Evolutionary conservation across 768 basidiomycete species (phyloP), one percentile per base, ranked within the genome.

Genomic region (Suillus americanus): DNA sequence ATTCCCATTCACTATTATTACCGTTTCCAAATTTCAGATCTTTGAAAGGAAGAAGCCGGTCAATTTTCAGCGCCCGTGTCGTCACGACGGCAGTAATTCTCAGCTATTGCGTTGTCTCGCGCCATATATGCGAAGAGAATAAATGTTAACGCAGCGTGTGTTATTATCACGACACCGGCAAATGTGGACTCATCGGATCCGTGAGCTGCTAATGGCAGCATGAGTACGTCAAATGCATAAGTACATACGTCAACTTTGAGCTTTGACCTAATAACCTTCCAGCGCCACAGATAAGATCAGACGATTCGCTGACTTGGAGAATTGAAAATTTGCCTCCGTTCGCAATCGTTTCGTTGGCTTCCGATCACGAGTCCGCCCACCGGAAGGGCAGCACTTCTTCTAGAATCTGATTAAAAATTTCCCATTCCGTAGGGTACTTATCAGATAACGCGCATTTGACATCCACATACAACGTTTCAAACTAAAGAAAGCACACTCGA

Each of bases 1-100:
- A 60, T 62, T 35, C 54, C 41, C 54, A 61, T 45, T 46, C 61
- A 35, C 40, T 64, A 62, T 64, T 64, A 48, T 48, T 48, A 46
- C 59, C 57, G 13, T 51, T 46, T 37, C 13, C 46, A 40, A 62
- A 63, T 41, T 38, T 23, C 37, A 57, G 23, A 57, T 57, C 56
- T 28, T 57, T 40, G 25, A 4, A 6, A 28, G 38, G 56, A 57
- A 40, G 5, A 18, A 5, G 20, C 56, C 37, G 56, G 56, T 5
- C 37, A 23, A 28, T 57, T 56, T 23, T 37, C n/a, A 23, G n/a
- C 23, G 23, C 9, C 37, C 55, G 37, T 14, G 55, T 57, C 23
- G 55, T 57, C 8, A 57, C 55, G 55, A 57, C 37, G 13, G 13
- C n/a, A 14, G 5, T 38, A 6, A 55, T 55, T 35, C 54, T 55